A percentile compares a stretch with the other conserved stretches of the same genome.
phyloP scores from a whole-genome alignment of 2,329 filamentous ascomycete species.

The Arthroderma sp. region DNA sequence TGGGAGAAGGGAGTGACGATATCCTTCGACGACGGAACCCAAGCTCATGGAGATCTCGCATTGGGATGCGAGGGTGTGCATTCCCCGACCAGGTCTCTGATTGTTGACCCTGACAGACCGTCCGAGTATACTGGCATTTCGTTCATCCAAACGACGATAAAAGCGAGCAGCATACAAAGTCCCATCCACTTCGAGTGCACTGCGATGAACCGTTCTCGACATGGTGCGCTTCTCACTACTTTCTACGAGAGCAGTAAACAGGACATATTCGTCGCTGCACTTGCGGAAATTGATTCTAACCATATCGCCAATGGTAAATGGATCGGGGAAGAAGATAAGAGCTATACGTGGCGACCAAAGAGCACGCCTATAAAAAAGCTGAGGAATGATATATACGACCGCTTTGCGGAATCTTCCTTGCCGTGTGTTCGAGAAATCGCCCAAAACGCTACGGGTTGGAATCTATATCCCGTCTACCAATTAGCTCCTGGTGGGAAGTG shows the following conservation, averaged over 20 bases:
- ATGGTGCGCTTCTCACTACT: constrained; percentile 28
- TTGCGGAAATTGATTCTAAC: constrained; percentile 24
- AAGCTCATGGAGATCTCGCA: constrained; percentile 22
- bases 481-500: constrained; percentile 27
- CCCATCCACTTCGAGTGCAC: constrained; percentile 27
- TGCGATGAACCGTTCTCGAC: constrained; percentile 26
- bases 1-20: constrained; percentile 19
- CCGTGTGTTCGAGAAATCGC: constrained; percentile 27
- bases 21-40: constrained; percentile 26
- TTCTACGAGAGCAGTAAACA: constrained; percentile 24
- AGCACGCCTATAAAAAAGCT: constrained; percentile 23
- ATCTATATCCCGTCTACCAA: constrained; percentile 33
- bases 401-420: constrained; percentile 24
- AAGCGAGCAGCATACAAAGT: constrained; percentile 14
- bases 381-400: constrained; percentile 21
- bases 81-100: constrained; percentile 24
- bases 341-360: constrained; percentile 17
- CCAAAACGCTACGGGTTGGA: constrained; percentile 24
- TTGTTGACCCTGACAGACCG: constrained; percentile 22
- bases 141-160: constrained; percentile 24
- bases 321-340: constrained; percentile 4
- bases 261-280: constrained; percentile 28
- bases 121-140: constrained; percentile 31
- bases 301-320: constrained; percentile 14
- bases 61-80: constrained; percentile 32